Evolutionary conservation across 345 rosid species (phyloP).

Genomic region (Camelina hispida): DNA sequence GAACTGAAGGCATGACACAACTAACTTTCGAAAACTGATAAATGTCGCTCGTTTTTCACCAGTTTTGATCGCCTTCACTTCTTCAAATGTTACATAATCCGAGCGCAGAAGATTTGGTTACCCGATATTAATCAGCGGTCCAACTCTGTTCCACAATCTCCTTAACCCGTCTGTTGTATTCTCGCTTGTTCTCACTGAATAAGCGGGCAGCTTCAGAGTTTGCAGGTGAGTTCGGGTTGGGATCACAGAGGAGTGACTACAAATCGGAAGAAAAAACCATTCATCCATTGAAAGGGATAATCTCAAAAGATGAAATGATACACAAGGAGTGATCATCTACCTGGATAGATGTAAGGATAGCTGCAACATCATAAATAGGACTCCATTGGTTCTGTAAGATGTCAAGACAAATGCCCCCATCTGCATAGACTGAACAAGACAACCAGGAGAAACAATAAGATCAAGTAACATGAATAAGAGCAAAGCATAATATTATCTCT

Average conservation of each 20-base stretch:
- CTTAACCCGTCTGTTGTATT: slow-evolving; percentile 67
- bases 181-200: slow-evolving; percentile 87
- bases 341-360: slow-evolving; percentile 70
- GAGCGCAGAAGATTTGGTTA: background rate
- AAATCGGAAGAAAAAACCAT: background rate
- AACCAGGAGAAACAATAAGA: background rate
- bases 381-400: slow-evolving; percentile 78
- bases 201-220: slow-evolving; percentile 80
- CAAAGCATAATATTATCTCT: background rate
- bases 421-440: slow-evolving; percentile 58
- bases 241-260: slow-evolving; percentile 78
- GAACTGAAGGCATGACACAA: background rate
- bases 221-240: slow-evolving; percentile 82
- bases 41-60: background rate
- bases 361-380: slow-evolving; percentile 73
- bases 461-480: background rate
- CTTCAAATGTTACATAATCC: background rate
- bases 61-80: background rate
- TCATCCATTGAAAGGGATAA: background rate
- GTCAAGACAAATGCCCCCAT: slow-evolving; percentile 75
- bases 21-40: background rate
- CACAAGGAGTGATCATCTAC: slow-evolving; percentile 31
- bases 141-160: slow-evolving; percentile 78
- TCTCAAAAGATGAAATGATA: background rate
- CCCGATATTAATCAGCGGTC: slow-evolving; percentile 58